Evolutionary conservation across 176 grass and related monocot genomes (phyloP).

Genomic region (Juncus inflexus): DNA sequence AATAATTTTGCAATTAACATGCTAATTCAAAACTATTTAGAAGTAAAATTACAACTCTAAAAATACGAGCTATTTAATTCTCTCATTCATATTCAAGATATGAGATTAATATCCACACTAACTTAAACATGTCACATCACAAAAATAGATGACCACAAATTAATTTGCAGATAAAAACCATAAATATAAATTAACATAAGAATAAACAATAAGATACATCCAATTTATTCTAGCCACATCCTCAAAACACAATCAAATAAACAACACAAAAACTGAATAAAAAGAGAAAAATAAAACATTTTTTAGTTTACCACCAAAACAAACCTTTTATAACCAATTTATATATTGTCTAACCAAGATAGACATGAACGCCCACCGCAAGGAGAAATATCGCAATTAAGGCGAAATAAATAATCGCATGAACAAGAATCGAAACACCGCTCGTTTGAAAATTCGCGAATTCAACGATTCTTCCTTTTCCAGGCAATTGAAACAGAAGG

Average conservation of each 20-base stretch:
- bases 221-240: conserved; percentile 11
- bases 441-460: conserved; percentile 93
- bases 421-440: conserved; percentile 70
- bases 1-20: too few species aligned
- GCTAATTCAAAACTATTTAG: too few species aligned
- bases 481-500: conserved; percentile 74
- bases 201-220: not conserved
- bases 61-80: too few species aligned
- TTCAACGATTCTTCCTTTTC: conserved; percentile 50
- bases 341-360: conserved; percentile 34
- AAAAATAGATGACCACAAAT: not conserved
- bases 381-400: conserved; percentile 76
- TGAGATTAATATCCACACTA: not conserved
- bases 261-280: not conserved
- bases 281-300: conserved; percentile 13
- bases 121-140: too few species aligned
- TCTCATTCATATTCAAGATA: not conserved
- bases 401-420: conserved; percentile 78
- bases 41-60: too few species aligned
- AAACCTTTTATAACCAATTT: too few species aligned
- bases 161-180: not conserved
- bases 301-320: too few species aligned
- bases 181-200: not conserved
- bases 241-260: not conserved
- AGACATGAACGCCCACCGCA: conserved; percentile 65